phyloP scores from a whole-genome alignment of 2,329 filamentous ascomycete species.

The Microthyrium microscopicum region DNA sequence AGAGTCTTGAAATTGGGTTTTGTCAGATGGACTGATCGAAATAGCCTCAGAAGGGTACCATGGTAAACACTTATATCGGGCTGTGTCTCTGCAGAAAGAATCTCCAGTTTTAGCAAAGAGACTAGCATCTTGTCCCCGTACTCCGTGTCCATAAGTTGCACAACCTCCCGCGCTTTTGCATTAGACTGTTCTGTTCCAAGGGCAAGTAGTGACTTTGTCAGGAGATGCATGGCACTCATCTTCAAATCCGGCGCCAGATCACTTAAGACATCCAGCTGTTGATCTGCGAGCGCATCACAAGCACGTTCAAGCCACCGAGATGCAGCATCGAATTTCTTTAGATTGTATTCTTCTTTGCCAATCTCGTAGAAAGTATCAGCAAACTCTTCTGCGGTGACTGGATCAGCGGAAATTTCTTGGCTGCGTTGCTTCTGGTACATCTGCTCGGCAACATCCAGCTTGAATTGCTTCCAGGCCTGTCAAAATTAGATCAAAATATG shows the following conservation, averaged over 20 bases:
- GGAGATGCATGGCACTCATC: constrained; percentile 45
- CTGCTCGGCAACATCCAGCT: constrained; percentile 61
- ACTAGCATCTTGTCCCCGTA: constrained; percentile 42
- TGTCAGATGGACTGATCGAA: constrained; percentile 41
- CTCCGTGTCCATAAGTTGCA: constrained; percentile 41
- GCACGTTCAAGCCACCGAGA: constrained; percentile 60
- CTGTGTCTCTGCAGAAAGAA: constrained; percentile 33
- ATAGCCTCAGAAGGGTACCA: constrained; percentile 24
- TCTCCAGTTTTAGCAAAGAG: constrained; percentile 49
- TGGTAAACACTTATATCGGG: constrained; percentile 15
- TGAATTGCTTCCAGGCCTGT: constrained; percentile 58
- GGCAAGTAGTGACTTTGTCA: constrained; percentile 37
- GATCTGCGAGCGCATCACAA: constrained; percentile 38
- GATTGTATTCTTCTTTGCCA: constrained; percentile 41
- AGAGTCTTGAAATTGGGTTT: constrained; percentile 49
- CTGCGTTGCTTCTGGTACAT: constrained; percentile 48
- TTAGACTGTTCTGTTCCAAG: constrained; percentile 27
- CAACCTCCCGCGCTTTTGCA: constrained; percentile 37
- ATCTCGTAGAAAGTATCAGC: constrained; percentile 56
- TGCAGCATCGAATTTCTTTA: constrained; percentile 38
- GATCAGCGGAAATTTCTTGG: constrained; percentile 25
- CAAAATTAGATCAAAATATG: not conserved
- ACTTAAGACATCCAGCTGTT: constrained; percentile 39
- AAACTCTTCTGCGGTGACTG: constrained; percentile 40
- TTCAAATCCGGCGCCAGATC: constrained; percentile 46